These are phyloP conservation scores for Coemansia sp. DNA, from an alignment of 192 early-diverging fungal genomes.

Conservation along the genomic window DNA sequence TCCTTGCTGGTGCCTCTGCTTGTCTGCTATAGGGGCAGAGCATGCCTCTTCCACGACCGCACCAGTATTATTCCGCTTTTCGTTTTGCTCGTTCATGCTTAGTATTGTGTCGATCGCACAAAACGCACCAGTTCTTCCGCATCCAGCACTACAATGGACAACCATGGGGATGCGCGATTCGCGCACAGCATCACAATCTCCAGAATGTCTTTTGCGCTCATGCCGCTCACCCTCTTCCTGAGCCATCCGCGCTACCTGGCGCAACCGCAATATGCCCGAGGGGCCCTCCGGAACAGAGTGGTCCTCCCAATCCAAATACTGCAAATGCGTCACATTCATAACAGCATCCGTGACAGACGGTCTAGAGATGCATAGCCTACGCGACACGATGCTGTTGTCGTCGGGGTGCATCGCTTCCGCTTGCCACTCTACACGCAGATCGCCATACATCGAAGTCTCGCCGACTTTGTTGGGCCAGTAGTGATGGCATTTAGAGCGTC, in stretches of 20 bases:
- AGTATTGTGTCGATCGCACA: slow-evolving; percentile 65
- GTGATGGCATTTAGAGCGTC: slow-evolving; percentile 73
- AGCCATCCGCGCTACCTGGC: slow-evolving; percentile 54
- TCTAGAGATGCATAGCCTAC: slow-evolving; percentile 54
- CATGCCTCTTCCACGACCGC: not conserved
- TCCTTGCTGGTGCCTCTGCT: not conserved
- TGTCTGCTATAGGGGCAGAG: not conserved
- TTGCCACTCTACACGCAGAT: slow-evolving; percentile 59
- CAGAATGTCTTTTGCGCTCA: not conserved
- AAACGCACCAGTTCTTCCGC: slow-evolving; percentile 84
- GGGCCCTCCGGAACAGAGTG: slow-evolving; percentile 67
- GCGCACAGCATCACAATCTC: not conserved
- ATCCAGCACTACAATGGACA: slow-evolving; percentile 87
- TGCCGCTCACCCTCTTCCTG: slow-evolving; percentile 30
- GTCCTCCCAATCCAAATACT: slow-evolving; percentile 84
- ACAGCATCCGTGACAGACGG: slow-evolving; percentile 21
- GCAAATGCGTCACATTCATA: slow-evolving; percentile 64
- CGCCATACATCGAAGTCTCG: slow-evolving; percentile 51
- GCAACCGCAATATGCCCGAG: slow-evolving; percentile 59
- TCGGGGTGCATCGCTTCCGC: slow-evolving; percentile 48
- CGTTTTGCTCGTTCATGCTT: slow-evolving; percentile 11
- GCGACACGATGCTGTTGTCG: slow-evolving; percentile 61
- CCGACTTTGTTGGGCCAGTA: slow-evolving; percentile 77
- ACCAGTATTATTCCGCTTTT: not conserved
- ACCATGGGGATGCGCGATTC: slow-evolving; percentile 58